A percentile compares a stretch with the other conserved stretches of the same genome.
Conservation (phyloP, 768 basidiomycete species). For the Mycena chlorophos region DNA sequence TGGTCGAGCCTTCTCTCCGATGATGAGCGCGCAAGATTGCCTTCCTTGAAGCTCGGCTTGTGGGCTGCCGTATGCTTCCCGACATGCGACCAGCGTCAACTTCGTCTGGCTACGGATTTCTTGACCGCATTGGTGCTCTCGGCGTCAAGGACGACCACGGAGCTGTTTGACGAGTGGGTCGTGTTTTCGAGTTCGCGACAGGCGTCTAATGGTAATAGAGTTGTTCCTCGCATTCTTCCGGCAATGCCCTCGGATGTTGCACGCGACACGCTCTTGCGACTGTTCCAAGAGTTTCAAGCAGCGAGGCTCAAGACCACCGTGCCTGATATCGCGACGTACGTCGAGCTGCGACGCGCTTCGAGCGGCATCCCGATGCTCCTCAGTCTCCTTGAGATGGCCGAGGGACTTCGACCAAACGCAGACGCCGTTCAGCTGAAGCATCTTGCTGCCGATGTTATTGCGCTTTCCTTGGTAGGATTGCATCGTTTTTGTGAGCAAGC, state of each 20-base stretch:
- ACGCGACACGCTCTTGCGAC: constrained; percentile 42
- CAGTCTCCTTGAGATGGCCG: constrained; percentile 53
- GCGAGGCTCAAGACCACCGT: constrained; percentile 32
- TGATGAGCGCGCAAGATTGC: constrained; percentile 28
- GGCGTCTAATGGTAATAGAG: constrained; percentile 28
- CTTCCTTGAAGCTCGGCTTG: constrained; percentile 45
- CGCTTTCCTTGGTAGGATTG: constrained; percentile 52
- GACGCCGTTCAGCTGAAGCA: constrained; percentile 34
- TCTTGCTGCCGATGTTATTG: constrained; percentile 50
- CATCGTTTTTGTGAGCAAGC: constrained; percentile 1
- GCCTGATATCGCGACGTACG: constrained; percentile 48
- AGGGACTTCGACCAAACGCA: constrained; percentile 35
- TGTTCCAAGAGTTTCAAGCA: constrained; percentile 35
- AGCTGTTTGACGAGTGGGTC: constrained; percentile 40
- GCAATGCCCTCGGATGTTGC: constrained; percentile 37
- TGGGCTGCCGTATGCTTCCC: constrained; percentile 63
- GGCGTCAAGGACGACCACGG: constrained; percentile 33
- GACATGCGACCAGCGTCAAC: constrained; percentile 54
- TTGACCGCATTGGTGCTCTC: constrained; percentile 43
- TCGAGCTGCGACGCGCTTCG: constrained; percentile 46
- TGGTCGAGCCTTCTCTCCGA: constrained; percentile 29
- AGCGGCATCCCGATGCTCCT: constrained; percentile 52
- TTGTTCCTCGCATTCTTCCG: constrained; percentile 38
- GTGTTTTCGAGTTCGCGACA: constrained; percentile 1
- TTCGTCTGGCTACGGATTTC: constrained; percentile 53